These are phyloP conservation scores for Zygotorulaspora sp. DNA, from an alignment of 805 yeast species.

Conservation along the genomic window DNA sequence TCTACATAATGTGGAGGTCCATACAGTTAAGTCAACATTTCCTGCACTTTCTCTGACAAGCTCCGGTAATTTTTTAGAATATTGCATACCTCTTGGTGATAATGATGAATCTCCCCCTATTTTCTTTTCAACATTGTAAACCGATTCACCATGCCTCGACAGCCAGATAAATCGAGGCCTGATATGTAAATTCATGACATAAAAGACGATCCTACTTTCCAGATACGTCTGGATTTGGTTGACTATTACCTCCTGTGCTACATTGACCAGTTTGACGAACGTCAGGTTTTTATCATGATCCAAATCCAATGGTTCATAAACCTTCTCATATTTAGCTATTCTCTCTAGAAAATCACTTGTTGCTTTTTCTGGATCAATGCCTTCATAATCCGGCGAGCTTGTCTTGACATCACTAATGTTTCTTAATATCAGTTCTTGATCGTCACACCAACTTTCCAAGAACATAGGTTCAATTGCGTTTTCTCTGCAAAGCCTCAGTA, in stretches of 20 bases:
- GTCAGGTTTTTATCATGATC: slow-evolving; percentile 60
- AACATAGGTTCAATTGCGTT: slow-evolving; percentile 83
- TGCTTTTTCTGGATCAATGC: slow-evolving; percentile 67
- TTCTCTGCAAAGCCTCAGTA: slow-evolving; percentile 56
- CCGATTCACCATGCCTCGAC: slow-evolving; percentile 93
- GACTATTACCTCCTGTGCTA: slow-evolving; percentile 81
- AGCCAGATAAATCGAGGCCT: slow-evolving; percentile 91
- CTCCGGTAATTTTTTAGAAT: slow-evolving; percentile 76
- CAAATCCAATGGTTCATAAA: slow-evolving; percentile 71
- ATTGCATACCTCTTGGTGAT: slow-evolving; percentile 77
- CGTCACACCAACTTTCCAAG: slow-evolving; percentile 88
- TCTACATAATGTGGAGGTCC: slow-evolving; percentile 91
- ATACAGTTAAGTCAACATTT: slow-evolving; percentile 69
- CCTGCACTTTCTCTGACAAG: slow-evolving; percentile 59
- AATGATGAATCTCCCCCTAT: slow-evolving; percentile 93
- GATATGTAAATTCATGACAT: slow-evolving; percentile 91
- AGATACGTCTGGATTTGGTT: slow-evolving; percentile 83
- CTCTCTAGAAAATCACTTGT: slow-evolving; percentile 66
- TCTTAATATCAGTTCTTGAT: slow-evolving; percentile 67
- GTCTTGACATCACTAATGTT: slow-evolving; percentile 85
- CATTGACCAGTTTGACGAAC: slow-evolving; percentile 82
- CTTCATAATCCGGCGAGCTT: slow-evolving; percentile 75
- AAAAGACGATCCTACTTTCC: slow-evolving; percentile 89
- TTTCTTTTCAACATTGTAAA: slow-evolving; percentile 86
- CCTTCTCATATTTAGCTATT: slow-evolving; percentile 66